Conservation (phyloP, 805 yeast genomes). For the Yamadazyma kitorensis region DNA sequence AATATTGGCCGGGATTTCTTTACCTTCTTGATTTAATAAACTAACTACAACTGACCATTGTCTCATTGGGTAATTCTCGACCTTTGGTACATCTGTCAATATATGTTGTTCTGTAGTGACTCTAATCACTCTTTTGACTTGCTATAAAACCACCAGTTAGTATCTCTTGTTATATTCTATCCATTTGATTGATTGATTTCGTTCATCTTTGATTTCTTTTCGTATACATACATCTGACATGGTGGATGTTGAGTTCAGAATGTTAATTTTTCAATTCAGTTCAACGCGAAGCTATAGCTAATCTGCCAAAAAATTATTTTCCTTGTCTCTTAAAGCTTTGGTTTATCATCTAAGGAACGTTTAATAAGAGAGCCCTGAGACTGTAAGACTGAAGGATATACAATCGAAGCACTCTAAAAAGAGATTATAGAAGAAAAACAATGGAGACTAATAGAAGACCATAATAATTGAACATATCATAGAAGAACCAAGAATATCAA, state of each 20-base stretch:
- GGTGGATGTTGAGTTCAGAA: too few relatives aligned
- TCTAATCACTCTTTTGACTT: slow-evolving; percentile 83
- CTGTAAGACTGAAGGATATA: too few relatives aligned
- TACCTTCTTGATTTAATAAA: slow-evolving; percentile 74
- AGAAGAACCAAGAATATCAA: slow-evolving; percentile 1
- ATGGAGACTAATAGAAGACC: not conserved
- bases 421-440: too few relatives aligned
- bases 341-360: too few relatives aligned
- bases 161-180: slow-evolving; percentile 8
- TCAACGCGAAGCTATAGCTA: too few relatives aligned
- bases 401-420: too few relatives aligned
- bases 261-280: too few relatives aligned
- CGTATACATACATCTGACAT: slow-evolving; percentile 17
- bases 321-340: too few relatives aligned
- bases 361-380: too few relatives aligned
- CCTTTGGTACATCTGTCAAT: slow-evolving; percentile 76
- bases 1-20: slow-evolving; percentile 79
- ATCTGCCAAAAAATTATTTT: too few relatives aligned
- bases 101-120: slow-evolving; percentile 84
- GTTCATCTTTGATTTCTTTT: too few relatives aligned
- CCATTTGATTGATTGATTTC: too few relatives aligned
- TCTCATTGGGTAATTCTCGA: slow-evolving; percentile 91
- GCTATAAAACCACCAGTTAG: slow-evolving; percentile 15
- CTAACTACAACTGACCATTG: slow-evolving; percentile 83
- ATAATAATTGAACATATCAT: not conserved